Conservation (phyloP, 768 basidiomycete species). For the Coprinellus micaceus region DNA sequence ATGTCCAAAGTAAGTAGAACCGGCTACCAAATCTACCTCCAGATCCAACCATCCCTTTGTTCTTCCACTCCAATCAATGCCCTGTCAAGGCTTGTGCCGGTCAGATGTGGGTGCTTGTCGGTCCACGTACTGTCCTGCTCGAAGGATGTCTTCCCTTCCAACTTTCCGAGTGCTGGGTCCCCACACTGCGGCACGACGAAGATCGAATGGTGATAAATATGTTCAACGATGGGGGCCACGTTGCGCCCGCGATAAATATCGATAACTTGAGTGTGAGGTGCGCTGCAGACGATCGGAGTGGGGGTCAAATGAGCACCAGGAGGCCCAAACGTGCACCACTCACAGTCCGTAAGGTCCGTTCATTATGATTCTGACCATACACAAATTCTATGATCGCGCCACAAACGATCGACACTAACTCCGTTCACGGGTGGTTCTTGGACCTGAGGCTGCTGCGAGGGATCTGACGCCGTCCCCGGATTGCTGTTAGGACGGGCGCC, state of each 20-base stretch:
- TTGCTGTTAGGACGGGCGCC: slow-evolving; percentile 16
- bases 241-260: neutral
- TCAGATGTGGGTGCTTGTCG: too few species aligned
- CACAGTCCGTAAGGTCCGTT: slow-evolving; percentile 4
- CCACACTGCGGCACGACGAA: slow-evolving; percentile 1
- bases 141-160: too few species aligned
- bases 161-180: too few species aligned
- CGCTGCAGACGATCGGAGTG: too few species aligned
- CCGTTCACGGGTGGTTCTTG: slow-evolving; percentile 42
- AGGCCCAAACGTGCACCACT: neutral
- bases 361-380: slow-evolving; percentile 51
- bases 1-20: too few species aligned
- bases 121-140: too few species aligned
- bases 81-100: too few species aligned
- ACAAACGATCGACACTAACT: slow-evolving; percentile 61
- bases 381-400: slow-evolving; percentile 63
- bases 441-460: neutral
- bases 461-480: neutral
- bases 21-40: too few species aligned
- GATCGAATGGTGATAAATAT: slow-evolving; percentile 6
- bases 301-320: too few species aligned
- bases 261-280: neutral
- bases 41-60: too few species aligned
- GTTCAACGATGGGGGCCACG: neutral
- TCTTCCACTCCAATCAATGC: too few species aligned